Evolutionary conservation across 2,329 filamentous ascomycete genomes (phyloP).

Genomic region (Ambrosiella beaveri): DNA sequence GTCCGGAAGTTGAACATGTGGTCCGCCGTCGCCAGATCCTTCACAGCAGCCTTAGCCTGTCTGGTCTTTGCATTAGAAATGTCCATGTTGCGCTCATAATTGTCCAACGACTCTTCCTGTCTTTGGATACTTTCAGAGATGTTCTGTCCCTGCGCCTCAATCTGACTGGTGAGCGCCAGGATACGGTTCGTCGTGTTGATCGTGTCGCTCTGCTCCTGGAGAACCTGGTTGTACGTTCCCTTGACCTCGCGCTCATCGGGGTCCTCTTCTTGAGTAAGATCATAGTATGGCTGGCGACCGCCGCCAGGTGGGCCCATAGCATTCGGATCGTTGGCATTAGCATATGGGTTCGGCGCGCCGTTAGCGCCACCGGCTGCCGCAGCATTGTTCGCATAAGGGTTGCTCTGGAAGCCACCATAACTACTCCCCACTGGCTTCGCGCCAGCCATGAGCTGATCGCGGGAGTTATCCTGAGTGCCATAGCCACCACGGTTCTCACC

Average conservation of each 20-base stretch:
- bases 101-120: constrained; percentile 66
- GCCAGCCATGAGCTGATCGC: constrained; percentile 21
- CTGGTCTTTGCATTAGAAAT: constrained; percentile 59
- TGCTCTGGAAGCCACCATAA: constrained; percentile 16
- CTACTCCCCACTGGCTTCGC: constrained; percentile 13
- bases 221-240: constrained; percentile 30
- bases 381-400: constrained; percentile 12
- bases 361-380: constrained; percentile 8
- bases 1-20: constrained; percentile 59
- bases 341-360: constrained; percentile 12
- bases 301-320: constrained; percentile 18
- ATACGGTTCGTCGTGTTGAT: constrained; percentile 23
- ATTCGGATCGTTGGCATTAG: constrained; percentile 10
- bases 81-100: constrained; percentile 70
- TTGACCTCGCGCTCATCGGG: constrained; percentile 56
- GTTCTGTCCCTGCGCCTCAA: constrained; percentile 57
- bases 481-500: constrained; percentile 36
- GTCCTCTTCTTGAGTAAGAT: constrained; percentile 60
- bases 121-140: constrained; percentile 50
- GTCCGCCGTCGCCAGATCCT: constrained; percentile 72
- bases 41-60: constrained; percentile 60
- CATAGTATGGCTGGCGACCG: constrained; percentile 49
- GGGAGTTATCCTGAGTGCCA: constrained; percentile 21
- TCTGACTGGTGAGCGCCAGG: constrained; percentile 46
- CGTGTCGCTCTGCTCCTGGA: constrained; percentile 35